Evolutionary conservation across 345 rosid species (phyloP), one percentile per base, ranked within the genome.

Genomic region (Triadica sebifera): DNA sequence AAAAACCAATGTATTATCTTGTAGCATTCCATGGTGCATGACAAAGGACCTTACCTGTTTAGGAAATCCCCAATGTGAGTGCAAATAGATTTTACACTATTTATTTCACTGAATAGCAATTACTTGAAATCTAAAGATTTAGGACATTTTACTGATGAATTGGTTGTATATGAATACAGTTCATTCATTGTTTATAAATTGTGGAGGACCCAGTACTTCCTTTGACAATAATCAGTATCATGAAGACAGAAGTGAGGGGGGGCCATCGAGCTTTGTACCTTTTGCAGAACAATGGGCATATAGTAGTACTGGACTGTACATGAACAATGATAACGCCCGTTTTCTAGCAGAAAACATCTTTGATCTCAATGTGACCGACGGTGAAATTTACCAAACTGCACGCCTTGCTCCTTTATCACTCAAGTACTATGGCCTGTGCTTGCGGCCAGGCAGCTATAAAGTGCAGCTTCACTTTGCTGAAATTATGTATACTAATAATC

Each of bases 401-500:
- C 93, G 99, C 56, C 83, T 91, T 49, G 77, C 98, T 25, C 90
- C 98, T 46, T 79, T 73, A 5, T 92, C 97, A 7, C 89, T 95
- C 74, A 95, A 76, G 82, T 93, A 93, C 85, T 95, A 89, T 76
- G 98, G 87, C 73, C 81, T 89, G 12, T 95, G 97, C 58, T 64
- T 95, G 96, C 72, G 25, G 47, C 6, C 39, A 9, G 93, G 90
- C 47, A 80, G 84, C 64, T 95, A 93, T 70, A 89, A 80, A 53
- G 89, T 93, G 22, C 73, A 75, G 60, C 97, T 95, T 50, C 91
- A 93, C 80, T 95, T 95, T 77, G 93, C 99, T 19, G 99, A 95
- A 82, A 93, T 95, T 39, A 89, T 87, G 90, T 93, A 73, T 75
- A 69, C 93, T 3, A 17, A 84, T 65, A 85, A 85, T 50, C 67